Percentiles rank a stretch among this genome's conserved stretches.
phyloP scores from a whole-genome alignment of 495 filamentous ascomycete genomes.

The Chaetomium cochliodes region DNA sequence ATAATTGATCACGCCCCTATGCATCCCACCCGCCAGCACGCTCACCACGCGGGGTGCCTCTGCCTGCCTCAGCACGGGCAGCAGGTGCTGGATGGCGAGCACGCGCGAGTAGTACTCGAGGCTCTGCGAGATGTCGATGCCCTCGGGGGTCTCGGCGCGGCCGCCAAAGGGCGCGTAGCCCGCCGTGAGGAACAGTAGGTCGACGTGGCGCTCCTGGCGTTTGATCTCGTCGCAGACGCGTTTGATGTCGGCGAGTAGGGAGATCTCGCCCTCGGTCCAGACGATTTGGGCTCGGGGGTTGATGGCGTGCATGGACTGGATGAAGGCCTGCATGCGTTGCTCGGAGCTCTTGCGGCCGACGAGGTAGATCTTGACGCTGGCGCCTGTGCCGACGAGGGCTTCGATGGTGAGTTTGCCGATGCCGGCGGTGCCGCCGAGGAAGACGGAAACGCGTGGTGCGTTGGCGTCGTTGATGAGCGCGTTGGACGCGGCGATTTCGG shows the following conservation, averaged over 20 bases:
- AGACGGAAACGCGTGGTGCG: not conserved
- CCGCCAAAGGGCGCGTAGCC: not conserved
- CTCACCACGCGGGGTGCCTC: not conserved
- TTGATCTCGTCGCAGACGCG: not conserved
- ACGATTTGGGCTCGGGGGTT: not conserved
- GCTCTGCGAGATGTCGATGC: not conserved
- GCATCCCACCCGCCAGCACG: not conserved
- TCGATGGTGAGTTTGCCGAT: not conserved
- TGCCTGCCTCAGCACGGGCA: not conserved
- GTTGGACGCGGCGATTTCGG: not conserved
- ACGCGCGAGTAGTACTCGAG: constrained; percentile 2
- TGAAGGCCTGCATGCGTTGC: not conserved
- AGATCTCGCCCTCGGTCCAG: not conserved
- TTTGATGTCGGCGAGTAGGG: not conserved
- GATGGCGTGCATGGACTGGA: not conserved
- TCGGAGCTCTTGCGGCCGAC: not conserved
- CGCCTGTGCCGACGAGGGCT: not conserved
- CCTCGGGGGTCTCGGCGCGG: not conserved
- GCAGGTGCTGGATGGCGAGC: not conserved
- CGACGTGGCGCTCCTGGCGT: not conserved
- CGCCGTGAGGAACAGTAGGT: not conserved
- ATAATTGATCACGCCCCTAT: not conserved
- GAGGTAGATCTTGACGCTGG: not conserved
- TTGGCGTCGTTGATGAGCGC: not conserved
- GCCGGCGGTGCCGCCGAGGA: not conserved